These are phyloP conservation scores for Barbarea vulgaris DNA, from an alignment of 345 rosid species.

Conservation along the genomic window DNA sequence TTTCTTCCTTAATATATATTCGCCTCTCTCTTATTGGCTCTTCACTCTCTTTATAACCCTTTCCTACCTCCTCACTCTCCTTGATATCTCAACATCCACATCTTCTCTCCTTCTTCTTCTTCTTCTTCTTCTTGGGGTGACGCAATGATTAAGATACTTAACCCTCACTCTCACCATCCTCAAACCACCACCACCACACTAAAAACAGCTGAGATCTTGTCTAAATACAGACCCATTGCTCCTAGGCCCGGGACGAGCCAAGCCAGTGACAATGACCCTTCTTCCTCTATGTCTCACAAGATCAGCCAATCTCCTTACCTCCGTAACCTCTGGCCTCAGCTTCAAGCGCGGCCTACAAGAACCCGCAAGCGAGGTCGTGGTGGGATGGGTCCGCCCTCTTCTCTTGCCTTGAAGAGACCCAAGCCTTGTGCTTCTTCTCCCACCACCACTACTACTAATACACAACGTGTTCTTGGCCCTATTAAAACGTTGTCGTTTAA, in stretches of 20 bases:
- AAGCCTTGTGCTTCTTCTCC: conserved; percentile 43
- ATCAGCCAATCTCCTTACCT: conserved; percentile 78
- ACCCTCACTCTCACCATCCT: conserved; percentile 47
- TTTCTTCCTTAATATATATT: conserved; percentile 39
- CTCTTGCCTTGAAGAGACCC: conserved; percentile 50
- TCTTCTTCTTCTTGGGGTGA: background rate
- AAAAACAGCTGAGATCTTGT: conserved; percentile 92
- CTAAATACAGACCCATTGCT: conserved; percentile 89
- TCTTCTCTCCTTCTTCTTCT: conserved; percentile 38
- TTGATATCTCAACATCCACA: conserved; percentile 23
- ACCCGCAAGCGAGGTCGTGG: conserved; percentile 86
- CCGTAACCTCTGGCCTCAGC: conserved; percentile 79
- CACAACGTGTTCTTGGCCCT: conserved; percentile 28
- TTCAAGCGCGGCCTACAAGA: conserved; percentile 86
- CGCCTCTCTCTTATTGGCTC: conserved; percentile 52
- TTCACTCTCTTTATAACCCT: conserved; percentile 48
- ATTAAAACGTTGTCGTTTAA: conserved; percentile 32
- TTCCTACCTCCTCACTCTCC: conserved; percentile 19
- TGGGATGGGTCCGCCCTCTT: conserved; percentile 48
- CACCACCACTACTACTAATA: conserved; percentile 19
- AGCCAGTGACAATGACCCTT: conserved; percentile 38
- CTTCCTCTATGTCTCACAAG: conserved; percentile 61
- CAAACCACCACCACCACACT: conserved; percentile 44
- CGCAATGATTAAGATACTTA: conserved; percentile 70
- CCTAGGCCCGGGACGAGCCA: conserved; percentile 68